Percentiles rank a stretch among this genome's conserved stretches.
Evolutionary conservation across 345 rosid genomes (phyloP).

Genomic region (Barbarea vulgaris): DNA sequence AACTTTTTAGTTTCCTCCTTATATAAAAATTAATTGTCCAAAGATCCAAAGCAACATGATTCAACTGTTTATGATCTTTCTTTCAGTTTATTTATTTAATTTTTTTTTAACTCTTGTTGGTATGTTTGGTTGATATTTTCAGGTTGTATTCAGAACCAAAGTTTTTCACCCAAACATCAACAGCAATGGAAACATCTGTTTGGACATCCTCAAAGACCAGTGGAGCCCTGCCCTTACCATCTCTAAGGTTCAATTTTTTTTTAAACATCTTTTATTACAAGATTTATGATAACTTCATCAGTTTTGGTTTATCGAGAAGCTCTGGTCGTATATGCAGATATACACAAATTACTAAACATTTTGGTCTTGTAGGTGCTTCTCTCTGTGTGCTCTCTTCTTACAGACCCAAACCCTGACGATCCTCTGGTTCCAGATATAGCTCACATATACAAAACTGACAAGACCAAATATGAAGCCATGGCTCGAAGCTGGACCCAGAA

Average conservation of each 20-base stretch:
- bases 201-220: constrained; percentile 71
- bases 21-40: not conserved
- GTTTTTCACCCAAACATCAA: constrained; percentile 72
- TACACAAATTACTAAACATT: constrained; percentile 11
- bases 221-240: constrained; percentile 80
- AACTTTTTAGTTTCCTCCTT: not conserved
- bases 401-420: constrained; percentile 68
- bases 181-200: constrained; percentile 63
- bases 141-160: constrained; percentile 67
- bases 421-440: constrained; percentile 73
- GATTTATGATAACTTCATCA: not conserved
- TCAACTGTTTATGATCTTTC: not conserved
- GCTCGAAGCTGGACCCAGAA: constrained; percentile 73
- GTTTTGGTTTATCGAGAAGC: not conserved
- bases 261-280: not conserved
- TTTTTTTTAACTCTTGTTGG: not conserved
- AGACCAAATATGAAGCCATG: constrained; percentile 57
- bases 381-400: constrained; percentile 70
- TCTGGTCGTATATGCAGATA: not conserved
- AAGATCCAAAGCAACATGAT: not conserved
- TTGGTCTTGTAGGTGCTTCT: constrained; percentile 51
- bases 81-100: not conserved
- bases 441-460: constrained; percentile 57
- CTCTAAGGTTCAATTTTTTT: too few species aligned
- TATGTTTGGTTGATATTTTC: constrained; percentile 13